phyloP scores from a whole-genome alignment of 1,284 basidiomycete species.

The Fomitopsis palustris region DNA sequence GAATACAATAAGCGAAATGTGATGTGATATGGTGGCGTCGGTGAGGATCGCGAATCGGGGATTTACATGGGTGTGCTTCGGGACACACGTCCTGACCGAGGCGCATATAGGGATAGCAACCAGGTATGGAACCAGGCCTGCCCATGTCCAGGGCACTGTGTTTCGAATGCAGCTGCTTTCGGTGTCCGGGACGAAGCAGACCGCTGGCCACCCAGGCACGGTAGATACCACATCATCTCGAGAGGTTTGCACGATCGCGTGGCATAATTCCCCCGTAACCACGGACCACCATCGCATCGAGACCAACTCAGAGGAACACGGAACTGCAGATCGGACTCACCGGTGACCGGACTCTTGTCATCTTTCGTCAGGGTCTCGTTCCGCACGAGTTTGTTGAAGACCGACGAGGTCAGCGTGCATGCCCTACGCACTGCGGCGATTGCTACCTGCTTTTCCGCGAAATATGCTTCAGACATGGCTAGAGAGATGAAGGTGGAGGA shows the following conservation, averaged over 20 bases:
- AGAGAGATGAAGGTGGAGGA: not conserved
- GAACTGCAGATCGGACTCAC: slow-evolving; percentile 36
- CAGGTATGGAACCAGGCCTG: too few species aligned
- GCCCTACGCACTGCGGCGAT: slow-evolving; percentile 90
- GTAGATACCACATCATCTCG: too few species aligned
- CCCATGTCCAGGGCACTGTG: too few species aligned
- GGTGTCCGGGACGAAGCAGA: too few species aligned
- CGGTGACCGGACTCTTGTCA: slow-evolving; percentile 96
- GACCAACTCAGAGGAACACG: not conserved
- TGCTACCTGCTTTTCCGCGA: slow-evolving; percentile 68
- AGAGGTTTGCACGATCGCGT: not conserved
- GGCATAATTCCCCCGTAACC: not conserved
- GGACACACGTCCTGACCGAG: too few species aligned
- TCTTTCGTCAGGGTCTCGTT: slow-evolving; percentile 88
- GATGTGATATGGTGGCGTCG: too few species aligned
- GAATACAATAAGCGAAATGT: too few species aligned
- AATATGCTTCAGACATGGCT: slow-evolving; percentile 36
- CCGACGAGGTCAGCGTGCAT: slow-evolving; percentile 78
- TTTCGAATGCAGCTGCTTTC: too few species aligned
- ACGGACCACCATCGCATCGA: not conserved
- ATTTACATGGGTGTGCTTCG: too few species aligned
- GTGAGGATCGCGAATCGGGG: too few species aligned
- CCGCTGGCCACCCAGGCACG: too few species aligned
- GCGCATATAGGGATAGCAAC: too few species aligned
- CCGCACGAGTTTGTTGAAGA: slow-evolving; percentile 87